Percentiles rank a stretch among this genome's conserved stretches.
Evolutionary conservation across 441 rosid species (phyloP).

Genomic region (Populus trichocarpa): DNA sequence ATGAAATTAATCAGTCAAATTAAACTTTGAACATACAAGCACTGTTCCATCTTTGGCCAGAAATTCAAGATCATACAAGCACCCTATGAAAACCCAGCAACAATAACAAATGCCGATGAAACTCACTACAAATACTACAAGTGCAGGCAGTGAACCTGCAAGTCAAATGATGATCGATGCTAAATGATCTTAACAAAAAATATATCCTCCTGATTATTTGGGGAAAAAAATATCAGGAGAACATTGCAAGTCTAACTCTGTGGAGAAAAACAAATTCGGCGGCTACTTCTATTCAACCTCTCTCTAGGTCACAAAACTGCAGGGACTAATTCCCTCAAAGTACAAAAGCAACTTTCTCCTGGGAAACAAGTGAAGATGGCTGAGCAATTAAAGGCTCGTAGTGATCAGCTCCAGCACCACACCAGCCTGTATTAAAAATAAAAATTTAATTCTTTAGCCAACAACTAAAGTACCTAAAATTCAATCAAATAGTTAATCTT

Average conservation of each 20-base stretch:
- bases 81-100: conserved; percentile 13
- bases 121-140: conserved; percentile 14
- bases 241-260: conserved; percentile 15
- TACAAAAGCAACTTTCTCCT: conserved; percentile 80
- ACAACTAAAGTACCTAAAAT: neutral
- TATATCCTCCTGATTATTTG: conserved; percentile 20
- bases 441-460: neutral
- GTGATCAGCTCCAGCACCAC: conserved; percentile 97
- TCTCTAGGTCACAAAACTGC: conserved; percentile 42
- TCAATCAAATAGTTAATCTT: neutral
- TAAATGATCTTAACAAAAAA: conserved; percentile 18
- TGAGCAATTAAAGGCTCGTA: conserved; percentile 86
- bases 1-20: neutral
- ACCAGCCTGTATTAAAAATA: conserved; percentile 57
- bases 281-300: conserved; percentile 31
- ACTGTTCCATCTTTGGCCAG: conserved; percentile 19
- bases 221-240: conserved; percentile 18
- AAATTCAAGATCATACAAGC: conserved; percentile 9
- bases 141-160: conserved; percentile 29
- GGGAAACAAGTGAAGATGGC: conserved; percentile 58
- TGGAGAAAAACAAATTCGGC: conserved; percentile 9
- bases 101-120: neutral
- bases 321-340: conserved; percentile 40
- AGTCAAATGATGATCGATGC: conserved; percentile 25
- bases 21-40: conserved; percentile 15